Conservation (phyloP, 306 rosid species). For the Dalbergia oliveri region DNA sequence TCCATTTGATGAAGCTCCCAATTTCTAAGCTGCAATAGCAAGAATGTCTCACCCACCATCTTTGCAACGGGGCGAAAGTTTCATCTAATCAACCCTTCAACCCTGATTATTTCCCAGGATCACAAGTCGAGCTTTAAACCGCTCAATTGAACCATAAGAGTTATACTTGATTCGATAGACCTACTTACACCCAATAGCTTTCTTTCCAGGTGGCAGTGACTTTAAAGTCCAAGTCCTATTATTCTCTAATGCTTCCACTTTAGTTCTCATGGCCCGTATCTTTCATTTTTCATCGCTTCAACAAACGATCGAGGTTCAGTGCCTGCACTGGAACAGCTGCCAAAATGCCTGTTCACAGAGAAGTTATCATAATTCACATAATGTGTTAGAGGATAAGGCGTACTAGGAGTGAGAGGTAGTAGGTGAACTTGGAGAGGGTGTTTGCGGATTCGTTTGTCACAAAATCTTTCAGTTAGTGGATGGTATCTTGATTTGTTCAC, state of each 20-base stretch:
- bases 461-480: too few species aligned
- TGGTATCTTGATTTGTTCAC: too few species aligned
- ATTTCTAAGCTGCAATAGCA: neutral
- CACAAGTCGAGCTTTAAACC: neutral
- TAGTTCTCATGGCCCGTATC: neutral
- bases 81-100: neutral
- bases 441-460: too few species aligned
- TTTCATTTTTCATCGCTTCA: neutral
- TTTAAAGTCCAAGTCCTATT: neutral
- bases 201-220: too few species aligned
- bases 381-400: neutral
- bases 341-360: neutral
- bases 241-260: neutral
- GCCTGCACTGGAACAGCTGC: neutral
- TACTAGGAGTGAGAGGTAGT: neutral
- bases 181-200: neutral
- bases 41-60: neutral
- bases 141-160: neutral
- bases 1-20: constrained; percentile 17
- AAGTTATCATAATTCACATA: neutral
- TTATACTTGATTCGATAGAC: neutral
- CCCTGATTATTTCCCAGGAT: too few species aligned
- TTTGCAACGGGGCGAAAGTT: neutral
- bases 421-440: too few species aligned
- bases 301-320: neutral